Conservation (phyloP, 441 rosid species). For the Pelargonium citronellum region DNA sequence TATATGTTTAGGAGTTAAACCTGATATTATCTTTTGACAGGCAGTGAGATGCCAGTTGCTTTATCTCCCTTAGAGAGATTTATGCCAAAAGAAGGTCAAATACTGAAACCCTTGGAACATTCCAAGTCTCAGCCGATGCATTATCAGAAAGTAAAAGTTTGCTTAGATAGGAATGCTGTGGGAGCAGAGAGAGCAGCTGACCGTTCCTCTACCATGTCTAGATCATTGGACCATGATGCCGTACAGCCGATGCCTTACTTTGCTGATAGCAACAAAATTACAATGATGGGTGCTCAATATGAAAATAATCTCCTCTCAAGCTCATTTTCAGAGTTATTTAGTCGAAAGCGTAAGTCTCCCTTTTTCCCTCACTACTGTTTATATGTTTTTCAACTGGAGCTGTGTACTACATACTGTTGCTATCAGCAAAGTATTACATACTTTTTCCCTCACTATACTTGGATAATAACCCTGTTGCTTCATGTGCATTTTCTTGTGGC, state of each 20-base stretch:
- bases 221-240: slow-evolving; percentile 25
- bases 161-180: slow-evolving; percentile 27
- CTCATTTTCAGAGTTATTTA: slow-evolving; percentile 51
- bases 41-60: slow-evolving; percentile 26
- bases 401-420: no score
- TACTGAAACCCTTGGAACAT: no score
- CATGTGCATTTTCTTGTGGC: slow-evolving; percentile 29
- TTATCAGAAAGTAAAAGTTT: background rate
- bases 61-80: no score
- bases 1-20: slow-evolving; percentile 10
- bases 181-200: slow-evolving; percentile 34
- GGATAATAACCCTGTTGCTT: slow-evolving; percentile 12
- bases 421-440: no score
- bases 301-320: slow-evolving; percentile 59
- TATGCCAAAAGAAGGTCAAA: no score
- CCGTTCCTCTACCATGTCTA: slow-evolving; percentile 26
- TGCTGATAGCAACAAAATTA: slow-evolving; percentile 28
- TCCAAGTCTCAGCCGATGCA: background rate
- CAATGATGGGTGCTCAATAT: slow-evolving; percentile 29
- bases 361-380: background rate
- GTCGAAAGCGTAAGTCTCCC: slow-evolving; percentile 39
- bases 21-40: slow-evolving; percentile 29
- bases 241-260: slow-evolving; percentile 21
- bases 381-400: no score
- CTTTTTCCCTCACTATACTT: slow-evolving; percentile 7